phyloP scores from a whole-genome alignment of 2,329 filamentous ascomycete species.

The Calycina herbarum region DNA sequence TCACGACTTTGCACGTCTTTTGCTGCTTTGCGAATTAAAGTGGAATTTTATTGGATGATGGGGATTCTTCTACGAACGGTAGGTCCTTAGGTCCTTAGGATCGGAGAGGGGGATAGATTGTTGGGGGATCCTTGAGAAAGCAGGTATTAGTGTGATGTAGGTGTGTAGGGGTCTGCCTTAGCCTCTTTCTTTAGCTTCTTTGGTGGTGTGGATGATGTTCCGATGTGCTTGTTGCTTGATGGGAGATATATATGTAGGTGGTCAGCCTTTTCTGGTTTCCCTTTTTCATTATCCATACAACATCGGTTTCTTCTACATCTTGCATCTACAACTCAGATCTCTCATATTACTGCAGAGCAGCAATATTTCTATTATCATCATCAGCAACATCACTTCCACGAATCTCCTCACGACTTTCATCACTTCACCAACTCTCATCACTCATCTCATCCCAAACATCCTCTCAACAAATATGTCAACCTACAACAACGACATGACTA shows the following conservation, averaged over 20 bases:
- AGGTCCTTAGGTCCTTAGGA: background rate
- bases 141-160: background rate
- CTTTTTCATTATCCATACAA: background rate
- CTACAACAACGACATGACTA: background rate
- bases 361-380: background rate
- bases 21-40: background rate
- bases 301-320: background rate
- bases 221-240: background rate
- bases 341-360: background rate
- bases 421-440: background rate
- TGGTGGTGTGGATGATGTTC: background rate
- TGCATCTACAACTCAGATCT: background rate
- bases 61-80: background rate
- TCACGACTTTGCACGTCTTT: background rate
- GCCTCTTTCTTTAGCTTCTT: background rate
- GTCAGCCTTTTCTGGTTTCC: background rate
- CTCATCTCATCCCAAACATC: background rate
- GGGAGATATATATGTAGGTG: background rate
- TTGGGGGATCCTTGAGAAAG: background rate
- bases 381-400: background rate
- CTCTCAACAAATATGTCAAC: conserved; percentile 3
- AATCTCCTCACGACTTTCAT: background rate
- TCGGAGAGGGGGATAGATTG: background rate
- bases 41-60: background rate
- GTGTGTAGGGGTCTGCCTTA: conserved; percentile 3